These are phyloP conservation scores for Waltergamsia citrina DNA, from an alignment of 2,329 filamentous ascomycete species.

Conservation along the genomic window DNA sequence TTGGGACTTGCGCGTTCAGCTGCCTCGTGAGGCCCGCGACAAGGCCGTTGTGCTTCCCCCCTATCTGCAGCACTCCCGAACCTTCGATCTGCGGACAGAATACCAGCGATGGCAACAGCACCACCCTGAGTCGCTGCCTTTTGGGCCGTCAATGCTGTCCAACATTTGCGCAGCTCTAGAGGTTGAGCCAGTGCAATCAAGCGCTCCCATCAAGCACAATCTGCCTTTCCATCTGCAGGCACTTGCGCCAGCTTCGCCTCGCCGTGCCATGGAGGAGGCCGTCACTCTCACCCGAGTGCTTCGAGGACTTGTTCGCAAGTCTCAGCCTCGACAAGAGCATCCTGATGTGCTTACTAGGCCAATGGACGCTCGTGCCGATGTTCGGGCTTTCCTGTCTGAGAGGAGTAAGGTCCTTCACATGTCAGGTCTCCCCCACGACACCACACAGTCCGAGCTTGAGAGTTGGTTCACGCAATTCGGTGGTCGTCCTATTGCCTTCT, in stretches of 20 bases:
- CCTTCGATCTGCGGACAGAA: slow-evolving; percentile 93
- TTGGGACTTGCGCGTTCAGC: slow-evolving; percentile 95
- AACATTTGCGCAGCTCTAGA: slow-evolving; percentile 98
- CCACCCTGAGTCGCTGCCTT: slow-evolving; percentile 93
- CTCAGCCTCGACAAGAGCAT: slow-evolving; percentile 86
- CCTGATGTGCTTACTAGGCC: slow-evolving; percentile 90
- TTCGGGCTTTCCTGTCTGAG: slow-evolving; percentile 90
- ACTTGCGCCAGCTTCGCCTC: slow-evolving; percentile 86
- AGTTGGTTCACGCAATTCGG: slow-evolving; percentile 99
- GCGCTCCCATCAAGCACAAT: slow-evolving; percentile 97
- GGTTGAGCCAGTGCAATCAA: slow-evolving; percentile 95
- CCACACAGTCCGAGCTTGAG: slow-evolving; percentile 95
- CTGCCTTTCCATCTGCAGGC: slow-evolving; percentile 96
- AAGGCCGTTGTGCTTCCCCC: slow-evolving; percentile 95
- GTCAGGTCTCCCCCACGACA: slow-evolving; percentile 94
- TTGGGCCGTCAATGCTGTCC: slow-evolving; percentile 87
- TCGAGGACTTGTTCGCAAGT: slow-evolving; percentile 88
- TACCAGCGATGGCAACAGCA: slow-evolving; percentile 99
- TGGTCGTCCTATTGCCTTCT: slow-evolving; percentile 95
- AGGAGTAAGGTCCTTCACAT: slow-evolving; percentile 97
- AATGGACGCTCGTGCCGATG: slow-evolving; percentile 94
- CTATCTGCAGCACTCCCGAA: slow-evolving; percentile 95
- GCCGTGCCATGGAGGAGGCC: slow-evolving; percentile 95
- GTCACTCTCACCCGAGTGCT: slow-evolving; percentile 90
- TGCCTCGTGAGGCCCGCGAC: slow-evolving; percentile 94